phyloP scores from a whole-genome alignment of 2,329 filamentous ascomycete genomes.

The Colletotrichum liaoningense region DNA sequence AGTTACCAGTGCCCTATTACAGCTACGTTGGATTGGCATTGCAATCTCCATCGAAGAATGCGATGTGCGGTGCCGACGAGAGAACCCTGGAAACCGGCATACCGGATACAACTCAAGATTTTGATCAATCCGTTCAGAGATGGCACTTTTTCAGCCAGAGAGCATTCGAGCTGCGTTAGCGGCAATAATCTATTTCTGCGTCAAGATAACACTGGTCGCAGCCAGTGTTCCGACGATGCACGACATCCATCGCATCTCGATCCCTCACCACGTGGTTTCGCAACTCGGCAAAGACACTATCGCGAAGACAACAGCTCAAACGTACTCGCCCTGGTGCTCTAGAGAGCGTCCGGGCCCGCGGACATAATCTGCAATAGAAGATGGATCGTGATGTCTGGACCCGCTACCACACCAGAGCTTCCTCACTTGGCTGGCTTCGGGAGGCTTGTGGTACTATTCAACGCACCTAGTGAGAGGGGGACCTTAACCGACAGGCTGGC shows the following conservation, averaged over 20 bases:
- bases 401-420: not conserved
- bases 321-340: not conserved
- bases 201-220: not conserved
- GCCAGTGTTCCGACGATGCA: not conserved
- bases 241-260: not conserved
- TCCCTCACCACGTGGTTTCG: not conserved
- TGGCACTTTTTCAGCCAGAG: not conserved
- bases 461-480: not conserved
- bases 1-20: not conserved
- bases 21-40: not conserved
- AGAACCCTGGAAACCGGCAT: not conserved
- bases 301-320: not conserved
- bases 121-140: not conserved
- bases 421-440: not conserved
- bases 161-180: not conserved
- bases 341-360: not conserved
- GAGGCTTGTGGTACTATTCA: not conserved
- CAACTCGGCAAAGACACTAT: not conserved
- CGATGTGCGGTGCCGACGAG: not conserved
- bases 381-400: not conserved
- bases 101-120: not conserved
- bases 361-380: not conserved
- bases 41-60: not conserved
- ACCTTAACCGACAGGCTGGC: conserved; percentile 24
- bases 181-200: not conserved